A percentile compares a stretch with the other conserved stretches of the same genome.
phyloP scores from a whole-genome alignment of 257 asterid species.

The Solanum sparsipilum region DNA sequence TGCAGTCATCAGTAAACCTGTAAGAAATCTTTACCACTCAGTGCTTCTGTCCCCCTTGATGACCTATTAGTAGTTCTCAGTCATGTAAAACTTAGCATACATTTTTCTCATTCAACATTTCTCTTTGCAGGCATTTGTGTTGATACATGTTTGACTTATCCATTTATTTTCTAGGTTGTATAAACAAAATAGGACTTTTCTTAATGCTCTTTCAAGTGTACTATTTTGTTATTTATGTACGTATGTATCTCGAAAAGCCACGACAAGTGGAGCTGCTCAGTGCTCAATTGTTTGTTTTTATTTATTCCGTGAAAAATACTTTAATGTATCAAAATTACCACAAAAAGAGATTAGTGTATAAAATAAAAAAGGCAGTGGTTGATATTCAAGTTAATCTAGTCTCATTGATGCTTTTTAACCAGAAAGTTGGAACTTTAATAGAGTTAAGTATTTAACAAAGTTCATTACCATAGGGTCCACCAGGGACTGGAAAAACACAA shows the following conservation, averaged over 20 bases:
- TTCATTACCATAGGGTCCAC: conserved; percentile 72
- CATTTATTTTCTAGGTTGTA: conserved; percentile 4
- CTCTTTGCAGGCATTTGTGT: conserved; percentile 65
- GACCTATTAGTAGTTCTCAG: not conserved
- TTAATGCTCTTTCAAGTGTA: not conserved
- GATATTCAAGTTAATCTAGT: not conserved
- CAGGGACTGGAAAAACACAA: conserved; percentile 97
- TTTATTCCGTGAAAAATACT: not conserved
- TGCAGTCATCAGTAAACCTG: not conserved
- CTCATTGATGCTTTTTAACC: not conserved
- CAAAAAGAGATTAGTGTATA: not conserved
- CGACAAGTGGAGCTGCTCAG: not conserved
- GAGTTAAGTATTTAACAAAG: conserved; percentile 16
- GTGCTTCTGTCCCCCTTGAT: not conserved
- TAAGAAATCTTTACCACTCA: not conserved
- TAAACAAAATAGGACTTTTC: not conserved
- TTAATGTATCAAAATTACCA: not conserved
- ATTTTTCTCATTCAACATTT: conserved; percentile 5
- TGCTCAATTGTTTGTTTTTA: not conserved
- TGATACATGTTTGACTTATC: conserved; percentile 69
- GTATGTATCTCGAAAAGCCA: not conserved
- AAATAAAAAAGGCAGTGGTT: not conserved
- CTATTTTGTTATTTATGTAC: not conserved
- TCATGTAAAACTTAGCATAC: not conserved
- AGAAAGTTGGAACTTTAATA: not conserved